Percentiles rank a stretch among this genome's conserved stretches.
These are phyloP conservation scores for Parmelia sp. DNA, from an alignment of 495 filamentous ascomycete genomes.

Conservation along the genomic window DNA sequence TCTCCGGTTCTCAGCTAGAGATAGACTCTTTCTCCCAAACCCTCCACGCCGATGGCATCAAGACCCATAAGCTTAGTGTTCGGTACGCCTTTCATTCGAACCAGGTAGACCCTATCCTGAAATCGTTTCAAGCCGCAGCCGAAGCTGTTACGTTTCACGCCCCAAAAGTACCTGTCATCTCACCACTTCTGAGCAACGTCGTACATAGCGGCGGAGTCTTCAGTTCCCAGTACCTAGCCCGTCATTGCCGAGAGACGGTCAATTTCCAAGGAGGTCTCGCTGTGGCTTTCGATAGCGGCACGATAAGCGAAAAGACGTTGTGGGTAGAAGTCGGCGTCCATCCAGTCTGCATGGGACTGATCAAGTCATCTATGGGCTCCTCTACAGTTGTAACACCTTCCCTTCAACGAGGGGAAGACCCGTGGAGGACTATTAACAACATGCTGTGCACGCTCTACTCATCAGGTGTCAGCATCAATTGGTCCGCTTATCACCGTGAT, in stretches of 20 bases:
- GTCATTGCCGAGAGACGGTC: conserved; percentile 65
- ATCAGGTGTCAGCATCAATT: too few relatives aligned
- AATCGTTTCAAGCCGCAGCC: not conserved
- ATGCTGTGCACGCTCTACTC: too few relatives aligned
- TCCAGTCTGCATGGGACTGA: conserved; percentile 61
- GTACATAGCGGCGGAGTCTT: not conserved
- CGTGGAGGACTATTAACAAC: conserved; percentile 58
- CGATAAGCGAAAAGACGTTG: conserved; percentile 39
- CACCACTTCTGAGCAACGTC: not conserved
- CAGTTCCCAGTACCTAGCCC: conserved; percentile 48
- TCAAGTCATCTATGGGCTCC: conserved; percentile 50
- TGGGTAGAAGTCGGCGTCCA: conserved; percentile 54
- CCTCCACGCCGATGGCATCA: too few relatives aligned
- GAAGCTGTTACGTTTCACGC: not conserved
- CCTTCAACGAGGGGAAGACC: conserved; percentile 47
- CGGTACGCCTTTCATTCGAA: conserved; percentile 51
- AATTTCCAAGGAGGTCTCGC: conserved; percentile 50
- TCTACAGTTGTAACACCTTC: conserved; percentile 51
- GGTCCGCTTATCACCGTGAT: not conserved
- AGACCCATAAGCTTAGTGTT: conserved; percentile 16
- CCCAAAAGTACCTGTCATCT: not conserved
- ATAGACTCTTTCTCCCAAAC: too few relatives aligned
- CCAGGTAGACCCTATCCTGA: too few relatives aligned
- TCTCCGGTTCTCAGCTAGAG: too few relatives aligned
- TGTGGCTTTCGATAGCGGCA: not conserved